Base-by-base conservation (phyloP, 2,329 filamentous ascomycete genomes). In the Ramichloridium luteum region DNA sequence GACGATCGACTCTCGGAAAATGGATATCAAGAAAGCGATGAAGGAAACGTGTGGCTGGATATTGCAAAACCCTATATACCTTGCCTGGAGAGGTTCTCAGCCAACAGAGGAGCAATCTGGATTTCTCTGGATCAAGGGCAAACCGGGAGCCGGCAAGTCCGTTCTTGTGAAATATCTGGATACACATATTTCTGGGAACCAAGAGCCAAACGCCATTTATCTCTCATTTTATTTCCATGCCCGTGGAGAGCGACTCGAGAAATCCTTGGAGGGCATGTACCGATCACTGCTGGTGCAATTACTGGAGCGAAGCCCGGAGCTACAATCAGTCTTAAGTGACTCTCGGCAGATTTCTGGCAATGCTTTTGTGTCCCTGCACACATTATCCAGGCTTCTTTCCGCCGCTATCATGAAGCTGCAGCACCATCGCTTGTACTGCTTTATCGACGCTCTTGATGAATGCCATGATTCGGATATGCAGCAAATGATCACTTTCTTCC, bases 191-290 rank as follows among this genome's bases (percentile, higher is more conserved):
- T 26, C 40, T 11, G 39, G 38, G 12, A 38, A 31, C 13, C 46
- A 43, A 14, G 4, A 10, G 1, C 15, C 28, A 3, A 37, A 44
- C 10, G 35, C 37, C 1, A 25, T 50, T 0, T 38, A 60, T 0
- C 33, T 65, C 1, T 60, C 57, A 0, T 69, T 67, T 43, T 69
- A 67, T 51, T 69, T 69, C 52, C 61, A 67, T 34, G 63, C 63
- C 0, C 47, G 61, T 32, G 65, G 64, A 0, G 47, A 51, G 0
- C 16, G 47, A 4, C 44, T 66, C 6, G 64, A 73, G 27, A 67
- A 54, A 31, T 60, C 65, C 0, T 51, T 56, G 0, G 15, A 49
- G 0, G 69, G 70, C 0, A 58, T 74, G 47, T 71, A 69, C 38
- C 56, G 67, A 3, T 66, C 65, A 0, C 32, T 74, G 1, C 33